Base-by-base conservation (phyloP, 805 yeast genomes). In the Isabelozyma heimii region DNA sequence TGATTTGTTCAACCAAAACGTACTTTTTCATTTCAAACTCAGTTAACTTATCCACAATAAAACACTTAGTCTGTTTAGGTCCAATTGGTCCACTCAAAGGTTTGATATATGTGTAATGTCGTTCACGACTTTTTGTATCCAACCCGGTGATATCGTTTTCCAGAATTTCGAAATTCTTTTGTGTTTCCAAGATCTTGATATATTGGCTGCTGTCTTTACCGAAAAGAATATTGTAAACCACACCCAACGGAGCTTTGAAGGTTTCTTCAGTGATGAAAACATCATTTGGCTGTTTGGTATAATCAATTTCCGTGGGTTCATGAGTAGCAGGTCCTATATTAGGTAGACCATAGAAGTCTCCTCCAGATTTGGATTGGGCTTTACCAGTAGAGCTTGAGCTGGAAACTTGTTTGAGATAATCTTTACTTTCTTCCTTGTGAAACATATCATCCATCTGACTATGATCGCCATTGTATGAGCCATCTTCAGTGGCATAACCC, bases 11-110 rank as follows among this genome's bases (percentile, higher is more conserved):
- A 2, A 83, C 80, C 28, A 73, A 70, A 17, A 83, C 72, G 48
- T 62, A 68, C 24, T 72, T 67, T 6, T 77, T 71, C 15, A 79
- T 71, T 57, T 86, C 84, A 47, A 61, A 70, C 40, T 76, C 71
- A 28, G 82, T 81, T 14, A 87, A 59, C 2, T 74, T 74, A 58
- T 88, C 95, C 4, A 75, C 72, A 43, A 87, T 84, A 14, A 73
- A 62, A 69, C 92, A 87, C 49, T 68, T 69, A 0, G 95, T 87
- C 55, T 86, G 87, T 55, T 85, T 86, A 6, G 94, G 94, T 0
- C 92, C 94, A 47, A 88, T 82, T 0, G 89, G 78, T 2, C 81
- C 84, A 44, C 77, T 72, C 40, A 87, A 67, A 1, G 92, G 91
- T 56, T 87, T 84, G 1, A 72, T 73, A 59, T 85, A 87, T 0